Evolutionary conservation across 768 basidiomycete species (phyloP), one percentile per base, ranked within the genome.

Genomic region (Agrocybe pediades): DNA sequence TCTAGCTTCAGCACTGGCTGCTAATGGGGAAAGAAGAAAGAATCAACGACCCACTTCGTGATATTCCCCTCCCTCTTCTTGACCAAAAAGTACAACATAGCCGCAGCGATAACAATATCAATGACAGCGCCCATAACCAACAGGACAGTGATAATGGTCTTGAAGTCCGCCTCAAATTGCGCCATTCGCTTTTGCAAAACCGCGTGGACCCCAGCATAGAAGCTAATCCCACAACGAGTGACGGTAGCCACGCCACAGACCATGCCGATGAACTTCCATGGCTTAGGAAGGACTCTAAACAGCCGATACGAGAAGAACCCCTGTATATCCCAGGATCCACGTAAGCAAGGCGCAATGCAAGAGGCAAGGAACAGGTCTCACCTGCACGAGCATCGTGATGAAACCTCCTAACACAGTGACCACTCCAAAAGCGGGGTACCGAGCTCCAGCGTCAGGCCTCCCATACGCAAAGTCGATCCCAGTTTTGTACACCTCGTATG

Each of bases 301-400:
- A 57, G n/a, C 17, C 56, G 52, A 24, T 49, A 46, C 9, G 46
- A 44, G 42, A 53, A 57, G 23, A 57, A 57, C 6, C 26, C 16
- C 56, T 57, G 16, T 33, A 46, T 15, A 30, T 29, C 11, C 6
- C 13, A 7, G 17, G 26, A 2, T n/a, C 21, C 36, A 27, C 9
- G 23, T 24, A n/a, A 9, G 13, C n/a, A 13, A 36, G 6, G n/a
- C n/a, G 33, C 4, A 17, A 41, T 2, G 9, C 17, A 5, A n/a
- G 15, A 9, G 15, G 9, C 1, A 13, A 15, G n/a, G 16, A 8
- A 20, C 3, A 6, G n/a, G 33, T 44, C 56, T 24, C 30, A 58
- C 56, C 43, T 58, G 56, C 4, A 46, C 42, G n/a, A 58, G 36
- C n/a, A 49, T 54, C 6, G 56, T 53, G 9, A 57, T 57, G 29